phyloP scores from a whole-genome alignment of 208 protist species.

The Angomonas desouzai region DNA sequence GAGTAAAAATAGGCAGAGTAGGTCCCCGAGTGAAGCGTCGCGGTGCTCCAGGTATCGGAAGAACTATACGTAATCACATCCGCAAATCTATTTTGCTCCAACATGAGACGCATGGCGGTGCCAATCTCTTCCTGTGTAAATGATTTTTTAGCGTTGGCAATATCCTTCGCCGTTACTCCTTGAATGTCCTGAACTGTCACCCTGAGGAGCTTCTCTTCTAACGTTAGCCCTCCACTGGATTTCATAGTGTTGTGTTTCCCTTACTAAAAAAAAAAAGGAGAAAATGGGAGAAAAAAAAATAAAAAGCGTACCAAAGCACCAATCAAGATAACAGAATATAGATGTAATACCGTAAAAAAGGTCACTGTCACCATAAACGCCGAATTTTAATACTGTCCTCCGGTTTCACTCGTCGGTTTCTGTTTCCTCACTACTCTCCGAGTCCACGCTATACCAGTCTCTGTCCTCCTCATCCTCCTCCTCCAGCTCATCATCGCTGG shows the following conservation, averaged over 20 bases:
- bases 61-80: conserved; percentile 43
- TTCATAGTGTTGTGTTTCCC: neutral
- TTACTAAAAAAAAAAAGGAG: conserved; percentile 9
- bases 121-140: conserved; percentile 55
- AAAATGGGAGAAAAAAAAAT: neutral
- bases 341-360: neutral
- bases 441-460: conserved; percentile 5
- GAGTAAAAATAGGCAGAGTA: conserved; percentile 19
- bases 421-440: neutral
- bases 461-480: neutral
- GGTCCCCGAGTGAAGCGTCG: conserved; percentile 26
- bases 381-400: too few species aligned
- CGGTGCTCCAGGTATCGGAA: conserved; percentile 30
- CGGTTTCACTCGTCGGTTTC: neutral
- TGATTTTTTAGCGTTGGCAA: too few species aligned
- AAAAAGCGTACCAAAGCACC: neutral
- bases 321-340: neutral
- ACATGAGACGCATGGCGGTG: conserved; percentile 41
- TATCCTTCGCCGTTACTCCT: conserved; percentile 47
- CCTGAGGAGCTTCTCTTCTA: conserved; percentile 48
- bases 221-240: neutral
- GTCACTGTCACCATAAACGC: too few species aligned
- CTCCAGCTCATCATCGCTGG: neutral
- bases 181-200: conserved; percentile 51
- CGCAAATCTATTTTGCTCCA: conserved; percentile 63